These are phyloP conservation scores for Hemileia vastatrix DNA, from an alignment of 1,284 basidiomycete genomes.

Conservation along the genomic window DNA sequence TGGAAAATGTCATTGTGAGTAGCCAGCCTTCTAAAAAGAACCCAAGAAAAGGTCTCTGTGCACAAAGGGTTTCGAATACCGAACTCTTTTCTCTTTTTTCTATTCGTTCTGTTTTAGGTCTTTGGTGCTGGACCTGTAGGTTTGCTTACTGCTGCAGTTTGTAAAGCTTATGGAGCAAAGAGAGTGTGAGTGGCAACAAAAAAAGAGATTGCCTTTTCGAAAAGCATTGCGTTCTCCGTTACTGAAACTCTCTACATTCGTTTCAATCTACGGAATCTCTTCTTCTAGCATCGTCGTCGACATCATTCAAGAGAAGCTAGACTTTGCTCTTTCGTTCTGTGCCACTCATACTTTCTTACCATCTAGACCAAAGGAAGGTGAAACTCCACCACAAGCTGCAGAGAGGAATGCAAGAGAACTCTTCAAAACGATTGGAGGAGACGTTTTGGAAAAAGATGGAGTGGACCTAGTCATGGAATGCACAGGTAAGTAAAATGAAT, in stretches of 20 bases:
- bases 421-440: conserved; percentile 46
- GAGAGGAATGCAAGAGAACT: conserved; percentile 53
- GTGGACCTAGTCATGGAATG: conserved; percentile 56
- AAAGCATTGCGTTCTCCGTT: conserved; percentile 24
- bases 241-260: neutral
- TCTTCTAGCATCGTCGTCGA: conserved; percentile 47
- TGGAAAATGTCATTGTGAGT: conserved; percentile 41
- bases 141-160: conserved; percentile 81
- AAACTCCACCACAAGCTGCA: conserved; percentile 44
- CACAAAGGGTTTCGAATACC: conserved; percentile 48
- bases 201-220: neutral
- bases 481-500: conserved; percentile 49
- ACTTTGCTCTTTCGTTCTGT: conserved; percentile 78
- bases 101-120: conserved; percentile 45
- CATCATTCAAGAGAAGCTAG: conserved; percentile 67
- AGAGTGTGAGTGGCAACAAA: conserved; percentile 26
- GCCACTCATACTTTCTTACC: conserved; percentile 73
- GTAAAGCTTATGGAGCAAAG: conserved; percentile 55
- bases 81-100: neutral
- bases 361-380: conserved; percentile 32
- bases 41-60: neutral
- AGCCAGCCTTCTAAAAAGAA: conserved; percentile 54
- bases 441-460: conserved; percentile 47
- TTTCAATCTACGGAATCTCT: neutral
- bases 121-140: conserved; percentile 88